A percentile compares a stretch with the other conserved stretches of the same genome.
These are phyloP conservation scores for Boletellus emodensis DNA, from an alignment of 768 basidiomycete genomes.

Conservation along the genomic window DNA sequence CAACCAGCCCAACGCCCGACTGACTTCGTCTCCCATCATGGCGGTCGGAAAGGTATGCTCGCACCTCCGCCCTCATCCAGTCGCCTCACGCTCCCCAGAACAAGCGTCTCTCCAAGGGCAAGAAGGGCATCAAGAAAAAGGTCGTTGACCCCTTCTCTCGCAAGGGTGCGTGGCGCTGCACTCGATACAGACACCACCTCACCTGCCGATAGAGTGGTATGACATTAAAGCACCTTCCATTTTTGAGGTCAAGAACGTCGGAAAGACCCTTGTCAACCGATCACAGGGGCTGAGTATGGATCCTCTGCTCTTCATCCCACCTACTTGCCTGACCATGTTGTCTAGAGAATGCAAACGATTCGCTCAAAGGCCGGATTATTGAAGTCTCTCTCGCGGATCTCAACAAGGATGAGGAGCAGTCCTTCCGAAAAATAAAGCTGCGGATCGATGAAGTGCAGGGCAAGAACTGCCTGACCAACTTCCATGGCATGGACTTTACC, in stretches of 20 bases:
- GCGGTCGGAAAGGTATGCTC: conserved; percentile 81
- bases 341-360: conserved; percentile 97
- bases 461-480: conserved; percentile 99
- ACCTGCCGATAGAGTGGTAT: conserved; percentile 80
- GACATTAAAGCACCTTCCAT: conserved; percentile 98
- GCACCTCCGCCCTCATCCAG: neutral
- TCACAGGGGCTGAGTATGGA: conserved; percentile 95
- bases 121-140: conserved; percentile 99
- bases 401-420: conserved; percentile 99
- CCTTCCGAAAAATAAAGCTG: conserved; percentile 99
- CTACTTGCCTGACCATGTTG: conserved; percentile 7
- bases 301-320: neutral
- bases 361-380: conserved; percentile 92
- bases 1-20: conserved; percentile 49
- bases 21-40: conserved; percentile 52
- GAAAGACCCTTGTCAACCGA: conserved; percentile 98
- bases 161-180: conserved; percentile 63
- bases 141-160: conserved; percentile 99
- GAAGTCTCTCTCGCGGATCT: conserved; percentile 97
- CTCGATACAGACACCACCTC: neutral
- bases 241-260: conserved; percentile 94
- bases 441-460: conserved; percentile 95
- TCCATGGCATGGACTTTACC: conserved; percentile 99
- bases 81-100: conserved; percentile 51
- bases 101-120: conserved; percentile 96